These are phyloP conservation scores for Calonectria pseudoreteaudii DNA, from an alignment of 2,329 filamentous ascomycete species.

Conservation along the genomic window DNA sequence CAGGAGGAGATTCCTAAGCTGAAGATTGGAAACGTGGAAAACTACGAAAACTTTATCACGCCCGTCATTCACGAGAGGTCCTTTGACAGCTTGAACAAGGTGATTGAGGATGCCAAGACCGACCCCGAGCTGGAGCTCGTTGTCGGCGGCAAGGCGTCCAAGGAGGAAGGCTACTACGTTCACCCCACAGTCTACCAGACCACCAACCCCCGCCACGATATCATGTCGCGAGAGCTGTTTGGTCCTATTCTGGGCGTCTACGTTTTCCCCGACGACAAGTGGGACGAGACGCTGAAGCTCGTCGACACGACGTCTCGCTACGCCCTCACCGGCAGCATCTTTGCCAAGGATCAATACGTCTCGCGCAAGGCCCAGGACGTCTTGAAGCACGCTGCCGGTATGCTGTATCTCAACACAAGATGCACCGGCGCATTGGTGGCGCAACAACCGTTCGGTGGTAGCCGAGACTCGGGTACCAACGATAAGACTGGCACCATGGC, in stretches of 20 bases:
- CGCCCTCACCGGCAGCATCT: conserved; percentile 75
- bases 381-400: conserved; percentile 75
- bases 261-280: conserved; percentile 58
- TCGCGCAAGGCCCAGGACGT: conserved; percentile 73
- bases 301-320: conserved; percentile 36
- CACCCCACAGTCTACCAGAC: conserved; percentile 60
- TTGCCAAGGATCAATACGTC: conserved; percentile 72
- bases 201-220: conserved; percentile 53
- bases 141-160: conserved; percentile 57
- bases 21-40: conserved; percentile 51
- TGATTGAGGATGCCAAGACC: conserved; percentile 58
- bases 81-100: conserved; percentile 52
- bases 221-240: conserved; percentile 62
- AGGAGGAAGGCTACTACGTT: conserved; percentile 57
- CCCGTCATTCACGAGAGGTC: conserved; percentile 62
- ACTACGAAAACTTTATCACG: conserved; percentile 56
- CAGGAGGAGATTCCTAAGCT: conserved; percentile 54
- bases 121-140: conserved; percentile 57
- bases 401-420: conserved; percentile 74
- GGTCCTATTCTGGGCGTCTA: conserved; percentile 59
- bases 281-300: conserved; percentile 31
- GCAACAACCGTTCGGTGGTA: conserved; percentile 75
- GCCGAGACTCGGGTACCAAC: conserved; percentile 73
- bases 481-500: conserved; percentile 74
- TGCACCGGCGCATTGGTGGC: conserved; percentile 72